These are phyloP conservation scores for Blastomyces emzantsi DNA, from an alignment of 2,329 filamentous ascomycete species.

Conservation along the genomic window DNA sequence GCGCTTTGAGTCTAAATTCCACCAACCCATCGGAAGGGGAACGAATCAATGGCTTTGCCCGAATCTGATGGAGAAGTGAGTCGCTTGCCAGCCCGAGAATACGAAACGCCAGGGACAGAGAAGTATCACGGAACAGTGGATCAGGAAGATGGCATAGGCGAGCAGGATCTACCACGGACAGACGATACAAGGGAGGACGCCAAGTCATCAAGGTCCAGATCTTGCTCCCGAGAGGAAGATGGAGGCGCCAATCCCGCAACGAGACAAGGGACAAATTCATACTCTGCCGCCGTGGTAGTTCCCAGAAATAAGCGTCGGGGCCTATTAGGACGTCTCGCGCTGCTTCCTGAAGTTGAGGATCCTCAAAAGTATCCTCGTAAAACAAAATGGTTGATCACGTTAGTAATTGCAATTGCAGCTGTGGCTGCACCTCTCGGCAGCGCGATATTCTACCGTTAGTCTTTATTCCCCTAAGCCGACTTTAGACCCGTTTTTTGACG, in stretches of 20 bases:
- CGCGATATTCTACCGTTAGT: conserved; percentile 70
- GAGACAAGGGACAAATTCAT: background rate
- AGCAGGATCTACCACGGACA: background rate
- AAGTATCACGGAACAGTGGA: background rate
- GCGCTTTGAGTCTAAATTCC: background rate
- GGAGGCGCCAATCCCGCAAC: background rate
- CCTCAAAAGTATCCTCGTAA: conserved; percentile 62
- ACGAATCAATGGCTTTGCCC: background rate
- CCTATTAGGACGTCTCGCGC: conserved; percentile 57
- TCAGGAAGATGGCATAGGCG: background rate
- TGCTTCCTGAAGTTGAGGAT: conserved; percentile 70
- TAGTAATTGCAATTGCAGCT: conserved; percentile 66
- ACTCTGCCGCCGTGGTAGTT: conserved; percentile 35
- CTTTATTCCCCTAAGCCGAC: background rate
- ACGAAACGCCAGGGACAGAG: background rate
- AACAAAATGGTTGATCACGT: conserved; percentile 79
- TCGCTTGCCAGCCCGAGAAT: background rate
- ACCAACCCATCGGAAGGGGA: background rate
- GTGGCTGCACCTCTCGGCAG: conserved; percentile 75
- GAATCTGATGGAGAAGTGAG: background rate
- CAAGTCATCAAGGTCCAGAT: background rate
- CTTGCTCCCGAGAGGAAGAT: background rate
- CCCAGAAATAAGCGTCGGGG: conserved; percentile 55
- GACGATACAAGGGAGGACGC: background rate
- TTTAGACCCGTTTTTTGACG: background rate